phyloP scores from a whole-genome alignment of 371 early-diverging fungal species.

The Mucor indicus region DNA sequence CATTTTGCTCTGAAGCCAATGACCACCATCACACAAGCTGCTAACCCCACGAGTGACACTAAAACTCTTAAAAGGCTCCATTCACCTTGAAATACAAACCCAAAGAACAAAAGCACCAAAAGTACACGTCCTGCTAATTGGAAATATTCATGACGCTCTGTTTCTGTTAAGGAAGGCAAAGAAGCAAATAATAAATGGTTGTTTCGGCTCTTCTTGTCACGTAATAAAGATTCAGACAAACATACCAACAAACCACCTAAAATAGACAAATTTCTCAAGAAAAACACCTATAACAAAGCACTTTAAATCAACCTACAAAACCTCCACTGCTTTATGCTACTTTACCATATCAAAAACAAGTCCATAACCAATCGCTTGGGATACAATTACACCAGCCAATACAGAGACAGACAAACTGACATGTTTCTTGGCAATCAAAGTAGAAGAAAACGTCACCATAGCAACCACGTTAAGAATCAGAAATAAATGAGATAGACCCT shows the following conservation, averaged over 20 bases:
- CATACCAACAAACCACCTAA: constrained; percentile 89
- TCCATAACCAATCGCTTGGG: constrained; percentile 88
- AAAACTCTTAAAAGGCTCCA: constrained; percentile 65
- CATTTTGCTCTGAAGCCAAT: constrained; percentile 95
- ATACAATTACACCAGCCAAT: constrained; percentile 67
- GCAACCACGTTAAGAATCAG: constrained; percentile 61
- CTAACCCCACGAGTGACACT: constrained; percentile 67
- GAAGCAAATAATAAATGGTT: constrained; percentile 66
- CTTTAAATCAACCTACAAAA: not conserved
- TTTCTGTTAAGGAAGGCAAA: constrained; percentile 75
- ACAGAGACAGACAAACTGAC: constrained; percentile 78
- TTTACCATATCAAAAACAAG: constrained; percentile 76
- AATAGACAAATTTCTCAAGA: constrained; percentile 67
- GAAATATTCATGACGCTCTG: constrained; percentile 76
- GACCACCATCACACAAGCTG: constrained; percentile 87
- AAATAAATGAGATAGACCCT: constrained; percentile 7
- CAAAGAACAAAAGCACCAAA: constrained; percentile 83
- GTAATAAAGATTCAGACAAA: constrained; percentile 62
- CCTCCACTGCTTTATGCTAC: not conserved
- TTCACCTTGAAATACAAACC: constrained; percentile 81
- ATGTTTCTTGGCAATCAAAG: constrained; percentile 71
- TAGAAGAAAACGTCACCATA: constrained; percentile 74
- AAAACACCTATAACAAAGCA: not conserved
- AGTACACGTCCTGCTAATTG: constrained; percentile 87
- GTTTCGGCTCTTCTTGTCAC: constrained; percentile 33